Evolutionary conservation across 139 green algal species (phyloP), one percentile per base, ranked within the genome.

Genomic region (Picochlorum sp.): DNA sequence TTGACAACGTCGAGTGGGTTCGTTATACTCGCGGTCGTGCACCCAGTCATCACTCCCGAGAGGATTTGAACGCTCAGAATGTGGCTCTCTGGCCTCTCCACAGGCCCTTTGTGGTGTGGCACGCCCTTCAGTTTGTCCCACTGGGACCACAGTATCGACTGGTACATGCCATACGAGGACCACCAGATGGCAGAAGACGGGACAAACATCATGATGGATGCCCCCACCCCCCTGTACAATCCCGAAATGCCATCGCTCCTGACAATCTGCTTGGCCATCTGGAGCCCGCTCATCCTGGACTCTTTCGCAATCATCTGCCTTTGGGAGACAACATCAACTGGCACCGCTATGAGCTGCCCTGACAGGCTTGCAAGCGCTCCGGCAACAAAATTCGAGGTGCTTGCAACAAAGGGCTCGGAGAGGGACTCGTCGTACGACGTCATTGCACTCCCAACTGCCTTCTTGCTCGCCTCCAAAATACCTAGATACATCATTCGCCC

Each of bases 1-100:
- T 95, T 95, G 31, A 95, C 70, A 2, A 95, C 78, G 66, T 95
- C 88, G 28, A 95, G 66, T 3, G 87, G 87, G 49, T 81, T 93
- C 0, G 88, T 95, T 14, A 92, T 30, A 5, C 76, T 23, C 14
- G 80, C 76, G 4, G 81, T 77, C 4, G 79, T 89, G 52, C 55
- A 73, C 2, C 88, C 88, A 9, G 86, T 83, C 20, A 86, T 51
- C 8, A 92, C 28, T 1, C 77, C 81, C 1, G 88, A 66, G 30
- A 47, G 49, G 1, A 71, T 79, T 76, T 95, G 85, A 28, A 95
- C 81, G 9, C 28, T 76, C 11, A 92, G 28, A 4, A 94, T 70
- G 24, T 81, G 57, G 5, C 47, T 59, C 11, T 71, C 75, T 30
- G 20, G 61, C 26, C 31, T 31, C 21, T 49, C 34, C 26, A 55